Evolutionary conservation across 495 filamentous ascomycete genomes (phyloP).

Genomic region (Penicillium steckii): DNA sequence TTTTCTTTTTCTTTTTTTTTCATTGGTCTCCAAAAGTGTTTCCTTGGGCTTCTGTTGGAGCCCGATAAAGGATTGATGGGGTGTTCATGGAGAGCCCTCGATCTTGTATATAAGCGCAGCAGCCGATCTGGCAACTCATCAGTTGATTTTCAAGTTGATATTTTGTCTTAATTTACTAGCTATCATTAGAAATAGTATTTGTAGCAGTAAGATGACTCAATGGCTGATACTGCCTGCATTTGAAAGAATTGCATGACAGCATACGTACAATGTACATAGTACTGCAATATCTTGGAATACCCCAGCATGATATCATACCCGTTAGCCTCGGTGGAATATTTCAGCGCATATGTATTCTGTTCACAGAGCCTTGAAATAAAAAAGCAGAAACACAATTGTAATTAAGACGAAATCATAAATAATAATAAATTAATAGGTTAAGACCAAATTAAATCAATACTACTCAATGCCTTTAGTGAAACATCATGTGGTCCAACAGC

Average conservation of each 20-base stretch:
- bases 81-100: slow-evolving; percentile 35
- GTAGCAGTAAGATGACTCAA: no score
- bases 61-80: slow-evolving; percentile 24
- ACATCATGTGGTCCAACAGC: slow-evolving; percentile 17
- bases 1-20: not conserved
- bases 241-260: no score
- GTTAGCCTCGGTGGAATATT: not conserved
- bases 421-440: no score
- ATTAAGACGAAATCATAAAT: no score
- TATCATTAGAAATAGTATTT: not conserved
- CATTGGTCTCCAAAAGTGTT: slow-evolving; percentile 34
- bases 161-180: not conserved
- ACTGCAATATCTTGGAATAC: no score
- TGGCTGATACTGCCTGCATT: no score
- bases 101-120: slow-evolving; percentile 42
- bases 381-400: no score
- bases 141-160: slow-evolving; percentile 9
- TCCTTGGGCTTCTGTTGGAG: slow-evolving; percentile 21
- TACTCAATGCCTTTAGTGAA: no score
- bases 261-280: no score
- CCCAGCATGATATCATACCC: not conserved
- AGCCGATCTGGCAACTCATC: slow-evolving; percentile 12
- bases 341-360: not conserved
- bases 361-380: not conserved
- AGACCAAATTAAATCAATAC: no score